Evolutionary conservation across 2,329 filamentous ascomycete genomes (phyloP).

Genomic region (Calonectria fujianensis): DNA sequence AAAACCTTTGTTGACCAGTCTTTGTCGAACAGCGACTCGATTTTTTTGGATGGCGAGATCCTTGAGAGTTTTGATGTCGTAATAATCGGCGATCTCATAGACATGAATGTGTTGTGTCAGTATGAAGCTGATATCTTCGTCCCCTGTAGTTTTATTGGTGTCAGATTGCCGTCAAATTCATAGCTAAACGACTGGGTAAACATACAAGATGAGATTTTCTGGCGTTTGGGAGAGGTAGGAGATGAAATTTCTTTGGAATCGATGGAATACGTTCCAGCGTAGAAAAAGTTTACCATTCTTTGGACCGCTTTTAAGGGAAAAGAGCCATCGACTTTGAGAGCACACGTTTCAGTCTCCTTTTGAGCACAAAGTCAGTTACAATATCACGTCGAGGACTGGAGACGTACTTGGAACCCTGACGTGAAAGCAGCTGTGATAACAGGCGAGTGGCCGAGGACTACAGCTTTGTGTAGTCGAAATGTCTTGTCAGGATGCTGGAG

Average conservation of each 20-base stretch:
- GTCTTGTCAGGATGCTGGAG: not conserved
- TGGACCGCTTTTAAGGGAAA: not conserved
- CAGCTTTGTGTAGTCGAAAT: constrained; percentile 4
- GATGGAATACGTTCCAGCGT: not conserved
- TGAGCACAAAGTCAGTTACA: not conserved
- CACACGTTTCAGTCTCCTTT: not conserved
- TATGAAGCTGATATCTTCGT: not conserved
- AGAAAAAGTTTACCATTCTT: constrained; percentile 4
- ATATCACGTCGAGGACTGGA: not conserved
- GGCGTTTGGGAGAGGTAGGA: not conserved
- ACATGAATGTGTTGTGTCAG: not conserved
- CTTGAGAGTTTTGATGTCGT: not conserved
- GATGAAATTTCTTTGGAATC: too few relatives aligned
- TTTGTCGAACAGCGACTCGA: not conserved
- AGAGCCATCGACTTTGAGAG: not conserved
- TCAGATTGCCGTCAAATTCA: not conserved
- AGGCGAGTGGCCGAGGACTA: not conserved
- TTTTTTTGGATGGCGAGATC: not conserved
- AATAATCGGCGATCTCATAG: not conserved
- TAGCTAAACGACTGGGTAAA: not conserved
- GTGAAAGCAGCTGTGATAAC: not conserved
- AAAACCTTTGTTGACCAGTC: not conserved
- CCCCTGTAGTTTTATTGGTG: not conserved
- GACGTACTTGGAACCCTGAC: not conserved
- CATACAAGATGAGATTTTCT: not conserved